phyloP scores from a whole-genome alignment of 2,329 filamentous ascomycete species.

The Scytalidium sp. region DNA sequence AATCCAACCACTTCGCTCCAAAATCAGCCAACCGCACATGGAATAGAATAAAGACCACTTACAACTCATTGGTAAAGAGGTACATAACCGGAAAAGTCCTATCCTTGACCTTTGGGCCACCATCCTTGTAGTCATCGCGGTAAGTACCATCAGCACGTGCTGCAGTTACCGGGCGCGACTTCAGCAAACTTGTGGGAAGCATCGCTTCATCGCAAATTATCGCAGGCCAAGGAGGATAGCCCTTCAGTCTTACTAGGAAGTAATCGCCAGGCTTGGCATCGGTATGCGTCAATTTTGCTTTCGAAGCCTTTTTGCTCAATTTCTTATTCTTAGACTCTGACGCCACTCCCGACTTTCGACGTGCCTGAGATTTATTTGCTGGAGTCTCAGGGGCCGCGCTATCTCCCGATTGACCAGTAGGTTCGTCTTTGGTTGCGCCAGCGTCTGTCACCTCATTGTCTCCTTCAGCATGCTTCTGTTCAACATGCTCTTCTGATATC shows the following conservation, averaged over 20 bases:
- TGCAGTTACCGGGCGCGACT: constrained; percentile 79
- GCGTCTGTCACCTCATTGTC: constrained; percentile 22
- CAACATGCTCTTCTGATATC: constrained; percentile 21
- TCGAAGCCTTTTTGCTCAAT: constrained; percentile 80
- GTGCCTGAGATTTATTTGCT: constrained; percentile 46
- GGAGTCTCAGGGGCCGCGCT: constrained; percentile 30
- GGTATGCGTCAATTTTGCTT: constrained; percentile 65
- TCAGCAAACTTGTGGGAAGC: constrained; percentile 76
- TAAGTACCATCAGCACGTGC: constrained; percentile 80
- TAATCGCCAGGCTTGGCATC: constrained; percentile 88
- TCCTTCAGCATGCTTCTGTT: constrained; percentile 30
- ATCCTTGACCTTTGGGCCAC: constrained; percentile 80
- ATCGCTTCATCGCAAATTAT: constrained; percentile 94
- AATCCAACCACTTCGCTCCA: constrained; percentile 74
- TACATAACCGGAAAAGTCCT: constrained; percentile 96
- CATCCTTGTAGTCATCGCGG: constrained; percentile 81
- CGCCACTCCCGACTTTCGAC: constrained; percentile 71
- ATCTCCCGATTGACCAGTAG: constrained; percentile 21
- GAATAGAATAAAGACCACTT: constrained; percentile 41
- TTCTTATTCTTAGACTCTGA: constrained; percentile 74
- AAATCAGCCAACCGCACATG: constrained; percentile 7
- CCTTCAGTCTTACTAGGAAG: constrained; percentile 91
- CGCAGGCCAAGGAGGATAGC: constrained; percentile 90
- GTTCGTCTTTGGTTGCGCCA: constrained; percentile 18
- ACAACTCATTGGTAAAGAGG: constrained; percentile 95